Conservation (phyloP, 2,329 filamentous ascomycete genomes). For the Endocalyx cinctus region DNA sequence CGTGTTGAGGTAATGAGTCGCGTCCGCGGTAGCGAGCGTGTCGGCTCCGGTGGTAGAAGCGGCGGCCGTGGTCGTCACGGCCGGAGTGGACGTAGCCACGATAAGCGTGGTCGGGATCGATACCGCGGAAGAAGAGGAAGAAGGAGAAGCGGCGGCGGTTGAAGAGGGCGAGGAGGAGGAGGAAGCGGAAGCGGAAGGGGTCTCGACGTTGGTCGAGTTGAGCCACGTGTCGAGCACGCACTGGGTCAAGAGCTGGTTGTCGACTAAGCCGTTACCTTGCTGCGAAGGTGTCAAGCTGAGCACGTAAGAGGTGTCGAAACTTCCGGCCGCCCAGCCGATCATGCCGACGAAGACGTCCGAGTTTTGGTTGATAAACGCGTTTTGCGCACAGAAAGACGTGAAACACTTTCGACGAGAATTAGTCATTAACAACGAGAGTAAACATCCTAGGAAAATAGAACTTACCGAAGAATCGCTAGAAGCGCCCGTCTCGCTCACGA, state of each 20-base stretch:
- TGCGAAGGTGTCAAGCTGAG: slow-evolving; percentile 38
- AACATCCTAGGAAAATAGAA: neutral
- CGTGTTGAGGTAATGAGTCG: too few relatives aligned
- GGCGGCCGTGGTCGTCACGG: too few relatives aligned
- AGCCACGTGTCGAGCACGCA: slow-evolving; percentile 36
- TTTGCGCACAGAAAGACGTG: slow-evolving; percentile 40
- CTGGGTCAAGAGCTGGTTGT: slow-evolving; percentile 38
- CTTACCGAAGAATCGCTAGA: slow-evolving; percentile 36
- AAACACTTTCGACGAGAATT: slow-evolving; percentile 30
- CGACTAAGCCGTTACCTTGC: slow-evolving; percentile 25
- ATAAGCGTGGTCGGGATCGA: neutral
- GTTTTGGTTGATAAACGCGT: slow-evolving; percentile 40
- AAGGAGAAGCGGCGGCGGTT: neutral
- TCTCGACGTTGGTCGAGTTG: slow-evolving; percentile 10
- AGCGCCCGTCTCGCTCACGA: slow-evolving; percentile 51
- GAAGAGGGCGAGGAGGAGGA: neutral
- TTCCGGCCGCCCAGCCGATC: slow-evolving; percentile 42
- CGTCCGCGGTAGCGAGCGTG: too few relatives aligned
- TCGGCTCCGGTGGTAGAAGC: too few relatives aligned
- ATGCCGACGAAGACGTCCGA: slow-evolving; percentile 43
- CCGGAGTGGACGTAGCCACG: neutral
- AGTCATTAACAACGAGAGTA: neutral
- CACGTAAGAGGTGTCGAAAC: slow-evolving; percentile 37
- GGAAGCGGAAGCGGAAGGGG: slow-evolving; percentile 1
- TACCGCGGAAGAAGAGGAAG: neutral